Evolutionary conservation across 208 protist species (phyloP).

Genomic region (Leishmania gerbilli): DNA sequence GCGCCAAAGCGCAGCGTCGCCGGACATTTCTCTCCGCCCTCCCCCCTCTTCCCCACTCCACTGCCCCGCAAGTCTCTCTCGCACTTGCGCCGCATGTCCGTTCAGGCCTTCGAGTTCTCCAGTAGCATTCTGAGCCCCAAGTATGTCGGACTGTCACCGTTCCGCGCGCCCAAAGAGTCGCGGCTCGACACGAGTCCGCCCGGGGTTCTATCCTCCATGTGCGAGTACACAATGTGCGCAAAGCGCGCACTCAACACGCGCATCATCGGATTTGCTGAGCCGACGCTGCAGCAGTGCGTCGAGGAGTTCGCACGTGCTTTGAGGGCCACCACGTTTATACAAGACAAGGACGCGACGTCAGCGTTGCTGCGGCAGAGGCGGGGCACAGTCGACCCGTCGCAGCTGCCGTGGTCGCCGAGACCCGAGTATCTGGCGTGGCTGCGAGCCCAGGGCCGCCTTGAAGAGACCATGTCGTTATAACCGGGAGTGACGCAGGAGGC

Average conservation of each 20-base stretch:
- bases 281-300: conserved; percentile 79
- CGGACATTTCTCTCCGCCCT: neutral
- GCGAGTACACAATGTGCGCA: conserved; percentile 76
- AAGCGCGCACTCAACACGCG: conserved; percentile 82
- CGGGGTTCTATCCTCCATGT: conserved; percentile 37
- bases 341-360: conserved; percentile 35
- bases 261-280: conserved; percentile 88
- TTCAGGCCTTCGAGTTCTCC: conserved; percentile 68
- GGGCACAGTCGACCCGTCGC: conserved; percentile 51
- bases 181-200: conserved; percentile 44
- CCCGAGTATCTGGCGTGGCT: conserved; percentile 77
- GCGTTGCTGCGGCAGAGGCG: conserved; percentile 45
- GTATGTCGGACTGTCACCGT: conserved; percentile 64
- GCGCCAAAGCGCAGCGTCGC: neutral
- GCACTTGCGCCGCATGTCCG: conserved; percentile 31
- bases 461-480: neutral
- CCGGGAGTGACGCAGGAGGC: neutral
- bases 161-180: conserved; percentile 39
- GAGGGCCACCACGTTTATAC: conserved; percentile 47
- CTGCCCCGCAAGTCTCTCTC: neutral
- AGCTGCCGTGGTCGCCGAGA: conserved; percentile 75
- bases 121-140: conserved; percentile 78
- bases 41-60: neutral
- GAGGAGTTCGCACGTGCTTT: conserved; percentile 60
- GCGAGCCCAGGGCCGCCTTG: conserved; percentile 47